Evolutionary conservation across 2,329 filamentous ascomycete species (phyloP).

Genomic region (Madurella mycetomatis): DNA sequence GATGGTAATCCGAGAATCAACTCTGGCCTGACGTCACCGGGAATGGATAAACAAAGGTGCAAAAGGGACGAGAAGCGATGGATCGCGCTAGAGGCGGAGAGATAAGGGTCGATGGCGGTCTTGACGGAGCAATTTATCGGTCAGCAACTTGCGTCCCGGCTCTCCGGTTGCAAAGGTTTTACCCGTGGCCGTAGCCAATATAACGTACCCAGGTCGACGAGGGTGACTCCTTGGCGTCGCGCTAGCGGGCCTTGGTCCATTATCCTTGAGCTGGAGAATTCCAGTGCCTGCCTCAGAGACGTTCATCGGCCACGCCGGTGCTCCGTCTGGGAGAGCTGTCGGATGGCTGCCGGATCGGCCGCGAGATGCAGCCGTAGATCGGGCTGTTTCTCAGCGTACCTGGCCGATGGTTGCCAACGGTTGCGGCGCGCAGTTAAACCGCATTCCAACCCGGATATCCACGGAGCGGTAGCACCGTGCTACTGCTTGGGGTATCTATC

Average conservation of each 20-base stretch:
- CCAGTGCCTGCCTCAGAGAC: too few species aligned
- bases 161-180: constrained; percentile 26
- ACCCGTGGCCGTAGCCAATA: constrained; percentile 19
- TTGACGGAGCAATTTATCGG: constrained; percentile 17
- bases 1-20: background rate
- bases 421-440: too few species aligned
- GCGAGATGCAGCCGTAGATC: background rate
- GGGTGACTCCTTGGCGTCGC: too few species aligned
- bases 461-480: too few species aligned
- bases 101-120: constrained; percentile 1
- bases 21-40: constrained; percentile 6
- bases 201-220: too few species aligned
- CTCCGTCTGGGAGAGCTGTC: background rate
- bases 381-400: too few species aligned
- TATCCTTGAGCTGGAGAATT: too few species aligned
- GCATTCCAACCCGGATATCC: too few species aligned
- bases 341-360: constrained; percentile 1
- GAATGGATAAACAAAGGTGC: background rate
- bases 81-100: background rate
- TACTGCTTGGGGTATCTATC: background rate
- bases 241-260: too few species aligned
- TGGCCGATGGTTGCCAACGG: too few species aligned
- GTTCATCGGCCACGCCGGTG: too few species aligned
- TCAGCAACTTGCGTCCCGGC: constrained; percentile 24
- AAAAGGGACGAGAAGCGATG: background rate